phyloP scores from a whole-genome alignment of 1,139 yeast genomes.

The Pichia sp. region DNA sequence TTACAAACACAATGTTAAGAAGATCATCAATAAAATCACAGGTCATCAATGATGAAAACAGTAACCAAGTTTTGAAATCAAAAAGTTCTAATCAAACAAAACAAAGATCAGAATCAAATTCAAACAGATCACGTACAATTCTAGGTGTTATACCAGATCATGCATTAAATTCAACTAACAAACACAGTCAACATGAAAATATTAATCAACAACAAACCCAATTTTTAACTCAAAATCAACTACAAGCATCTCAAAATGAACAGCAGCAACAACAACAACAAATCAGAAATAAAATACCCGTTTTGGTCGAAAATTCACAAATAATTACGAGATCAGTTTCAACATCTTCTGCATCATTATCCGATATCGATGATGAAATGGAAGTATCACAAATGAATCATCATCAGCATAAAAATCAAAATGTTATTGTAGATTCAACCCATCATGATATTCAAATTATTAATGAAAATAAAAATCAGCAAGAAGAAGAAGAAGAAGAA shows the following conservation, averaged over 20 bases:
- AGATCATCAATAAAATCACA: slow-evolving; percentile 14
- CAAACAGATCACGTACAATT: slow-evolving; percentile 19
- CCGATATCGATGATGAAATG: background rate
- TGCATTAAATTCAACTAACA: slow-evolving; percentile 18
- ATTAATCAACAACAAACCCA: background rate
- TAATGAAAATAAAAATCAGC: background rate
- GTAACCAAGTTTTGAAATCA: slow-evolving; percentile 6
- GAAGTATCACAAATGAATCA: background rate
- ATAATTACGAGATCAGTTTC: background rate
- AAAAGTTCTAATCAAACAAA: slow-evolving; percentile 5
- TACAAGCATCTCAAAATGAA: too few relatives aligned
- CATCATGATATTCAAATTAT: background rate
- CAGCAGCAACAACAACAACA: slow-evolving; percentile 9
- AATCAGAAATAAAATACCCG: slow-evolving; percentile 17
- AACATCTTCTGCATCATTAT: background rate
- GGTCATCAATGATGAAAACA: slow-evolving; percentile 23
- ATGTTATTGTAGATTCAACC: too few relatives aligned
- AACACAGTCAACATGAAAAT: slow-evolving; percentile 1
- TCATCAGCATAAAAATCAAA: background rate
- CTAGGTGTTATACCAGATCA: slow-evolving; percentile 27
- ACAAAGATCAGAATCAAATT: background rate
- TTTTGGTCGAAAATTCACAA: slow-evolving; percentile 13
- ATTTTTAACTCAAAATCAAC: background rate
- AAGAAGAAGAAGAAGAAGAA: slow-evolving; percentile 11
- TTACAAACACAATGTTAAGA: slow-evolving; percentile 16